Conservation (phyloP, 2,329 filamentous ascomycete species). For the Sordariomycetes sp. region DNA sequence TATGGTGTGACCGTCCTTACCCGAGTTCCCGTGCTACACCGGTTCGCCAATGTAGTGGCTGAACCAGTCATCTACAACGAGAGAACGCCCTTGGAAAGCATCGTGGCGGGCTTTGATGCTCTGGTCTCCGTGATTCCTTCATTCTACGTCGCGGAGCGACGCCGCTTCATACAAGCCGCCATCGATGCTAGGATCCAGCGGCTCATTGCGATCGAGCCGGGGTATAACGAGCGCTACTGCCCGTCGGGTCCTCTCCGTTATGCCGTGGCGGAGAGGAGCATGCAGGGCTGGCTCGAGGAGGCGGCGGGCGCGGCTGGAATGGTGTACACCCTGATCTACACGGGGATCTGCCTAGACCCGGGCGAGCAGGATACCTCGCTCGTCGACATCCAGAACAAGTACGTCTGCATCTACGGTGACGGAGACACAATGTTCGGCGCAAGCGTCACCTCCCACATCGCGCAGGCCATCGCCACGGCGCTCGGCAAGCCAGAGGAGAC, state of each 20-base stretch:
- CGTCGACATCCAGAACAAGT: conserved; percentile 25
- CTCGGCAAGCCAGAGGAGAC: conserved; percentile 36
- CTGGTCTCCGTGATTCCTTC: conserved; percentile 30
- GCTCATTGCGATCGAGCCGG: conserved; percentile 48
- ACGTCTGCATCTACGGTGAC: conserved; percentile 30
- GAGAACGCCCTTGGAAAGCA: conserved; percentile 30
- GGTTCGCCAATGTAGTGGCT: conserved; percentile 20
- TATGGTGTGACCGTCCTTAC: conserved; percentile 43
- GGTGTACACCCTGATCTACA: conserved; percentile 32
- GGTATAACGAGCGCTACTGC: conserved; percentile 18
- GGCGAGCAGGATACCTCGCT: conserved; percentile 26
- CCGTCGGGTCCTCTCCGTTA: conserved; percentile 29
- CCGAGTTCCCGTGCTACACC: conserved; percentile 25
- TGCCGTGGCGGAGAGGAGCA: conserved; percentile 33
- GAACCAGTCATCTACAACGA: conserved; percentile 23
- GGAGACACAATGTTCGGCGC: conserved; percentile 33
- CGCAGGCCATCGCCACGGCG: conserved; percentile 31
- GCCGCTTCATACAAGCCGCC: conserved; percentile 41
- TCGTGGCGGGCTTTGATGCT: conserved; percentile 42
- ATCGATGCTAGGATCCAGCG: conserved; percentile 45
- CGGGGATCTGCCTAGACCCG: conserved; percentile 39
- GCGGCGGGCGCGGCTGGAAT: conserved; percentile 24
- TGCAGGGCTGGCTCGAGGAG: conserved; percentile 24
- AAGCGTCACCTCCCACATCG: conserved; percentile 32
- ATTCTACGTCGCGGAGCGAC: conserved; percentile 11